Percentiles rank a stretch among this genome's conserved stretches.
phyloP scores from a whole-genome alignment of 768 basidiomycete genomes.

The Clavulina sp. region DNA sequence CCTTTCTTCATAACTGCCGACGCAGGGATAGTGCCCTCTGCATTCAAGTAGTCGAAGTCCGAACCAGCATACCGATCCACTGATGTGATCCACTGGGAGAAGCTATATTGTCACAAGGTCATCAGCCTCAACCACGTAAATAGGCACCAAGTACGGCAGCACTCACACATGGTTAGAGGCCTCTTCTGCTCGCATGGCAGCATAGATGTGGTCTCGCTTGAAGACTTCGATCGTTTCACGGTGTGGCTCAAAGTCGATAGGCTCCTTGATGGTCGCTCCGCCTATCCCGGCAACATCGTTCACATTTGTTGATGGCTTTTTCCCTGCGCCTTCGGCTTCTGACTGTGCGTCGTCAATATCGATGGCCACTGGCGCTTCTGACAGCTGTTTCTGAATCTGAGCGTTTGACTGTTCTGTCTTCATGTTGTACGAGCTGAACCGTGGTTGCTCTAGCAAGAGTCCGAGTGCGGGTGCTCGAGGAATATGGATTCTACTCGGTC shows the following conservation, averaged over 20 bases:
- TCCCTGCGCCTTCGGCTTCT: conserved; percentile 31
- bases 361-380: conserved; percentile 8
- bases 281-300: conserved; percentile 4
- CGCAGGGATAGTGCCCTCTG: conserved; percentile 57
- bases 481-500: conserved; percentile 56
- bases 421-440: conserved; percentile 25
- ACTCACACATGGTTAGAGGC: conserved; percentile 50
- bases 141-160: conserved; percentile 4
- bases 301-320: conserved; percentile 19
- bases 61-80: conserved; percentile 60
- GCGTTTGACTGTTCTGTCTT: conserved; percentile 16
- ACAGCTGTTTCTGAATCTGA: conserved; percentile 12
- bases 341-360: conserved; percentile 30
- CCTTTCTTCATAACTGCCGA: conserved; percentile 33
- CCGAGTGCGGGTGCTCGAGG: conserved; percentile 96
- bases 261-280: conserved; percentile 23
- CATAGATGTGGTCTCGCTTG: conserved; percentile 74
- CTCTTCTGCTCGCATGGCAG: conserved; percentile 73
- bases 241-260: conserved; percentile 55
- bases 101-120: conserved; percentile 27
- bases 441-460: conserved; percentile 56
- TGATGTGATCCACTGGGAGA: conserved; percentile 67
- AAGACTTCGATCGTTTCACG: conserved; percentile 57
- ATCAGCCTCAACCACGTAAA: not conserved
- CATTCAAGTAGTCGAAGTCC: conserved; percentile 65